These are phyloP conservation scores for Aspergillus tubingensis DNA, from an alignment of 2,329 filamentous ascomycete genomes.

Conservation along the genomic window DNA sequence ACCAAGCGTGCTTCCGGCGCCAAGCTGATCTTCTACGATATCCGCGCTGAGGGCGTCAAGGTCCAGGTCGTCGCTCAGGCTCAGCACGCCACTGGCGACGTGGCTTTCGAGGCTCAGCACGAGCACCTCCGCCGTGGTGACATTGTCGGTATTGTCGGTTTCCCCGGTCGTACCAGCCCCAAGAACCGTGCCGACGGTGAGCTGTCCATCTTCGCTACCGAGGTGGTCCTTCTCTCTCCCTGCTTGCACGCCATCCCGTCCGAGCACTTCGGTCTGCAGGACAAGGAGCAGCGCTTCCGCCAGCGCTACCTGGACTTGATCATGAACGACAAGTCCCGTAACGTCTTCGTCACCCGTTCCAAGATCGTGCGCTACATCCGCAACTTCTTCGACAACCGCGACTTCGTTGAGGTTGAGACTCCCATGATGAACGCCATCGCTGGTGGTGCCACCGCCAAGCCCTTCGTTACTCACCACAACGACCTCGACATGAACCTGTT, in stretches of 20 bases:
- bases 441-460: conserved; percentile 91
- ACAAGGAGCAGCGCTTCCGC: conserved; percentile 88
- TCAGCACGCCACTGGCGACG: conserved; percentile 69
- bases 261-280: conserved; percentile 92
- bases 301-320: conserved; percentile 94
- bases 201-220: conserved; percentile 86
- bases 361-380: conserved; percentile 90
- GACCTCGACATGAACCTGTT: conserved; percentile 93
- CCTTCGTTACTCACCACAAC: conserved; percentile 95
- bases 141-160: conserved; percentile 84
- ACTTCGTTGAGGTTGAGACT: conserved; percentile 93
- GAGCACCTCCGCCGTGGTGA: conserved; percentile 87
- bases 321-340: conserved; percentile 85
- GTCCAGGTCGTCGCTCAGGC: conserved; percentile 92
- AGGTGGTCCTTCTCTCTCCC: conserved; percentile 82
- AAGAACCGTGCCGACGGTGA: conserved; percentile 89
- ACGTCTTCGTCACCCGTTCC: conserved; percentile 80
- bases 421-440: conserved; percentile 97
- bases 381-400: conserved; percentile 80
- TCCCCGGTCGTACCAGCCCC: conserved; percentile 80
- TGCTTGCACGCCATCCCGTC: conserved; percentile 84
- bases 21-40: conserved; percentile 91
- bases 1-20: conserved; percentile 77
- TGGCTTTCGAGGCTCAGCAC: conserved; percentile 83
- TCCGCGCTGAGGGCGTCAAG: conserved; percentile 72